Base-by-base conservation (phyloP, 2,329 filamentous ascomycete species). In the Trichoderma atrobrunneum region DNA sequence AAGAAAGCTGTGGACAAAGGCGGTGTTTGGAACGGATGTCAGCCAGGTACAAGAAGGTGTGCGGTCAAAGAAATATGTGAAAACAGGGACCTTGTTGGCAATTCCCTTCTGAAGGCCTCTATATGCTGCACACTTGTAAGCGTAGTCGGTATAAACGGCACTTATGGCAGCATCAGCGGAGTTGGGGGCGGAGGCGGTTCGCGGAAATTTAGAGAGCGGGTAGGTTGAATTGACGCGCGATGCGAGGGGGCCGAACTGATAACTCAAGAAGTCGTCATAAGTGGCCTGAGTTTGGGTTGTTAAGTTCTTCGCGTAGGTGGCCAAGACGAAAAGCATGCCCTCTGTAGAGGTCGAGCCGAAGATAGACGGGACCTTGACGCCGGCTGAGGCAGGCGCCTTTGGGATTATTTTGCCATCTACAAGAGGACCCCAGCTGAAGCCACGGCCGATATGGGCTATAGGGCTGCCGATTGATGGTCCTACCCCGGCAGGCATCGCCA, bases 221-320 rank as follows among this genome's bases (percentile, higher is more conserved):
- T 69, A 69, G n/a, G 56, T 60, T 10, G 34, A 61, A n/a, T 61
- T 69, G 66, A 69, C 56, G 7, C 34, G 32, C 24, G 66, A 60
- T 14, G 66, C 66, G 26, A 69, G 56, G n/a, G 54, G 66, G 24
- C 66, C 66, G 26, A 69, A 69, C 6, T 48, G 34, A n/a, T 69
- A 69, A 7, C 7, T 51, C 56, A 69, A 26, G n/a, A 69, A 60
- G 14, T 48, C 56, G 56, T 72, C 32, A 72, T 28, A 39, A 56
- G 48, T 54, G 5, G 21, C 48, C 48, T 54, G 21, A 7, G 48
- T 54, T 24, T 54, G 48, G 21, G 48, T 54, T 12, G 48, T 54
- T 11, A 54, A 36, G 30, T 56, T 56, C 56, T 34, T n/a, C 18
- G 26, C 14, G 5, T 66, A 66, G 14, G 28, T 34, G 11, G 48